These are phyloP conservation scores for Colletotrichum australisinense DNA, from an alignment of 2,329 filamentous ascomycete genomes.

Conservation along the genomic window DNA sequence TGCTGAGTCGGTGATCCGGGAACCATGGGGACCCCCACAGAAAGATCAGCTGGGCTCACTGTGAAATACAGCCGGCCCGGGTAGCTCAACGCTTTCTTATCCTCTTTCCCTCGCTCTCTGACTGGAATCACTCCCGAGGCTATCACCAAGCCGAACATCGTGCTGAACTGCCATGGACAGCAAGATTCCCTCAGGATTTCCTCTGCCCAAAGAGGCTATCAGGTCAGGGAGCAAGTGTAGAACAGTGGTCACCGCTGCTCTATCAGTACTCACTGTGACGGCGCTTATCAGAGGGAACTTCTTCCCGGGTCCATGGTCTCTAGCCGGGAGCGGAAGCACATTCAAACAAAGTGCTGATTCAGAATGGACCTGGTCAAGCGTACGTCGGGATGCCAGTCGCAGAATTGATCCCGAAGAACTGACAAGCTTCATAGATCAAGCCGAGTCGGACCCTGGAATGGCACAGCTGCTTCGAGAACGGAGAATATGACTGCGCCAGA, in stretches of 20 bases:
- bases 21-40: conserved; percentile 2
- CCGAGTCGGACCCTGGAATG: conserved; percentile 44
- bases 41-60: conserved; percentile 7
- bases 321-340: neutral
- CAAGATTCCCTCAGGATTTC: neutral
- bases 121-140: neutral
- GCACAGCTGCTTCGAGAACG: conserved; percentile 45
- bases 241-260: neutral
- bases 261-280: conserved; percentile 15
- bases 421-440: conserved; percentile 48
- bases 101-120: neutral
- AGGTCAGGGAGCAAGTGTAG: neutral
- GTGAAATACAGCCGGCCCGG: neutral
- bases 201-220: neutral
- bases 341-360: neutral
- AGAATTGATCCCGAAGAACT: neutral
- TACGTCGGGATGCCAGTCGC: neutral
- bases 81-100: neutral
- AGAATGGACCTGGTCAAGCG: conserved; percentile 29
- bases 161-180: conserved; percentile 5
- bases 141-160: neutral
- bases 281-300: conserved; percentile 23
- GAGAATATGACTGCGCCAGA: conserved; percentile 46
- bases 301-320: neutral
- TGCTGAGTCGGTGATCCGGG: conserved; percentile 26